A percentile compares a stretch with the other conserved stretches of the same genome.
Conservation (phyloP, 129 eudicot genomes). For the Flaveria sonorensis region DNA sequence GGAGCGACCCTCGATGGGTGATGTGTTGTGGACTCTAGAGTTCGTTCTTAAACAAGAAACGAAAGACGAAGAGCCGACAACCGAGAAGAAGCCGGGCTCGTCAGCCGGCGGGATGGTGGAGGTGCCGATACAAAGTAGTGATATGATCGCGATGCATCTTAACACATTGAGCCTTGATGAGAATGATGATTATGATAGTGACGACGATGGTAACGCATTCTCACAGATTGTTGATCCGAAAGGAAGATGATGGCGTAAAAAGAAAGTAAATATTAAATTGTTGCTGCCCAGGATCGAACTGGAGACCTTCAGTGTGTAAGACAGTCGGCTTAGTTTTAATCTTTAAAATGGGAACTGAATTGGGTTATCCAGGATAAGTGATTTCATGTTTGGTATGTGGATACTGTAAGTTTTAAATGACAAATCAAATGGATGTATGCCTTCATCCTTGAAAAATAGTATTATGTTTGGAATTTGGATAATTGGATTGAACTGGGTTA, state of each 20-base stretch:
- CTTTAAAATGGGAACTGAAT: too few relatives aligned
- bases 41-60: conserved; percentile 49
- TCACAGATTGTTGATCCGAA: conserved; percentile 68
- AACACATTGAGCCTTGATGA: conserved; percentile 61
- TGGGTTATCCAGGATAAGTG: neutral
- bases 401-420: too few relatives aligned
- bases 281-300: conserved; percentile 26
- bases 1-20: conserved; percentile 84
- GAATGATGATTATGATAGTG: conserved; percentile 29
- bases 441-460: too few relatives aligned
- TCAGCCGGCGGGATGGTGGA: conserved; percentile 31
- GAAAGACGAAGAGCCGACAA: conserved; percentile 24
- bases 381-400: neutral
- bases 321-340: neutral
- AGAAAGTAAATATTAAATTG: neutral
- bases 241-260: conserved; percentile 42
- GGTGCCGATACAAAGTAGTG: conserved; percentile 41
- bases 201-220: conserved; percentile 48
- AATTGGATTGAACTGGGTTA: too few relatives aligned
- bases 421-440: too few relatives aligned
- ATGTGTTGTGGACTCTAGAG: conserved; percentile 73
- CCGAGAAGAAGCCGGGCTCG: conserved; percentile 15
- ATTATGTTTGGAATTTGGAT: too few relatives aligned
- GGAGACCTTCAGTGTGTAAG: conserved; percentile 26
- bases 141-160: conserved; percentile 64